These are phyloP conservation scores for Astraeus odoratus DNA, from an alignment of 768 basidiomycete genomes.

Conservation along the genomic window DNA sequence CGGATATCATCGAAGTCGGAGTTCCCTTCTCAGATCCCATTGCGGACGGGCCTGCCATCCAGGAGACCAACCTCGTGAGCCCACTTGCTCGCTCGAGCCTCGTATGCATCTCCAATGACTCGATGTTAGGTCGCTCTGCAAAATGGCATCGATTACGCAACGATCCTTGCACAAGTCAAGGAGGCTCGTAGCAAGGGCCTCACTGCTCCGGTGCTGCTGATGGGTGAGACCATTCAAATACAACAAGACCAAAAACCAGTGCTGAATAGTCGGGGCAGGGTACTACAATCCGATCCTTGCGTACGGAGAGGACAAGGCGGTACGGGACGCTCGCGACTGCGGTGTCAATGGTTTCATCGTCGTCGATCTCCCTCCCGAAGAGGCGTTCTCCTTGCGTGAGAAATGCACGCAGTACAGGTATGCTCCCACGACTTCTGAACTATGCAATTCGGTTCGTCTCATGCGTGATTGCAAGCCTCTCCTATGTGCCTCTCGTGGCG, in stretches of 20 bases:
- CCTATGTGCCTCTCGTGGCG: constrained; percentile 92
- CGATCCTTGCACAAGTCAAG: constrained; percentile 63
- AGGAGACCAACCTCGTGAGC: constrained; percentile 84
- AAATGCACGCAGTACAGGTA: constrained; percentile 80
- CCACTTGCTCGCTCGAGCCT: constrained; percentile 19
- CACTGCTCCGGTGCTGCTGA: constrained; percentile 79
- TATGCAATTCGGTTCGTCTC: not conserved
- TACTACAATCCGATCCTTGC: constrained; percentile 97
- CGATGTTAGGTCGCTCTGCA: constrained; percentile 64
- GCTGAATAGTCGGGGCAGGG: constrained; percentile 40
- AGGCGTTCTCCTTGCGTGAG: constrained; percentile 83
- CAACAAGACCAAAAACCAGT: not conserved
- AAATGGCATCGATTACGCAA: constrained; percentile 67
- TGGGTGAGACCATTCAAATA: constrained; percentile 52
- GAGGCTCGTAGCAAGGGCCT: constrained; percentile 78
- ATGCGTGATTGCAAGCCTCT: constrained; percentile 47
- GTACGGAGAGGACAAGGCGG: constrained; percentile 92
- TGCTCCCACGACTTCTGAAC: constrained; percentile 25
- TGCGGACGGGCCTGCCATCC: constrained; percentile 89
- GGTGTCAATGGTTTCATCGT: constrained; percentile 98
- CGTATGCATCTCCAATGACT: not conserved
- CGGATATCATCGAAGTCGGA: constrained; percentile 90
- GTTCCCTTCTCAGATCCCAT: constrained; percentile 94
- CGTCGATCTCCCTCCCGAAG: constrained; percentile 96
- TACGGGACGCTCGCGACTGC: constrained; percentile 80